A percentile compares a stretch with the other conserved stretches of the same genome.
Evolutionary conservation across 495 filamentous ascomycete species (phyloP).

Genomic region (Neohortaea acidophila): DNA sequence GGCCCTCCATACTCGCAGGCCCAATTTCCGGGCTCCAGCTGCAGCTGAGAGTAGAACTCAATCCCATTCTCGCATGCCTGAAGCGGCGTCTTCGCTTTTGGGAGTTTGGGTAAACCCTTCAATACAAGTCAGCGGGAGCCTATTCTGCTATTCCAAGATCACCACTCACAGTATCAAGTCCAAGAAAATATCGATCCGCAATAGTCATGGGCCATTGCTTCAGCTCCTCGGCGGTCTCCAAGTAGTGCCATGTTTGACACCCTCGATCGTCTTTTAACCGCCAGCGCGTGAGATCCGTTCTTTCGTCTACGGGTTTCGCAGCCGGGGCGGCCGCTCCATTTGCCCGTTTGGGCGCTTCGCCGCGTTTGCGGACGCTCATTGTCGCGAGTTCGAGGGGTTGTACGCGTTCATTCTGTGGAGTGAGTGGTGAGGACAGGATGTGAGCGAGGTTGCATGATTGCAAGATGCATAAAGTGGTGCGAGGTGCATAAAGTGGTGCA

Average conservation of each 20-base stretch:
- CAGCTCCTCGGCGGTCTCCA: constrained; percentile 58
- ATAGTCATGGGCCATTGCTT: constrained; percentile 69
- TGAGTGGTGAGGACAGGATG: no score
- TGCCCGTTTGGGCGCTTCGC: constrained; percentile 1
- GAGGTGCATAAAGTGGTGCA: no score
- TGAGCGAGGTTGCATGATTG: no score
- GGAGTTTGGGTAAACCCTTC: constrained; percentile 37
- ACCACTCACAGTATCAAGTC: constrained; percentile 44
- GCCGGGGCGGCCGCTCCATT: constrained; percentile 7
- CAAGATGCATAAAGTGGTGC: no score
- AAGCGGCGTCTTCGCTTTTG: constrained; percentile 56
- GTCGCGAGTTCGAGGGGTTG: no score
- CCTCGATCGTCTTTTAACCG: constrained; percentile 67
- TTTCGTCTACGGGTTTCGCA: constrained; percentile 6
- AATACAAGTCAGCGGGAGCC: background rate
- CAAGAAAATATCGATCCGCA: constrained; percentile 74
- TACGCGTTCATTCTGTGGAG: no score
- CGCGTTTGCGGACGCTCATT: constrained; percentile 15
- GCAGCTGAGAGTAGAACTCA: constrained; percentile 76
- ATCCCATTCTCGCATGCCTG: constrained; percentile 69
- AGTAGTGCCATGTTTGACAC: constrained; percentile 84
- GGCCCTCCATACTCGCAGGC: constrained; percentile 90
- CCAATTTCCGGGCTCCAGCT: constrained; percentile 83
- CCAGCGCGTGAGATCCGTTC: constrained; percentile 72
- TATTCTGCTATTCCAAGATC: background rate